Evolutionary conservation across 306 rosid genomes (phyloP), one percentile per base, ranked within the genome.

Genomic region (Hippophae tibetana): DNA sequence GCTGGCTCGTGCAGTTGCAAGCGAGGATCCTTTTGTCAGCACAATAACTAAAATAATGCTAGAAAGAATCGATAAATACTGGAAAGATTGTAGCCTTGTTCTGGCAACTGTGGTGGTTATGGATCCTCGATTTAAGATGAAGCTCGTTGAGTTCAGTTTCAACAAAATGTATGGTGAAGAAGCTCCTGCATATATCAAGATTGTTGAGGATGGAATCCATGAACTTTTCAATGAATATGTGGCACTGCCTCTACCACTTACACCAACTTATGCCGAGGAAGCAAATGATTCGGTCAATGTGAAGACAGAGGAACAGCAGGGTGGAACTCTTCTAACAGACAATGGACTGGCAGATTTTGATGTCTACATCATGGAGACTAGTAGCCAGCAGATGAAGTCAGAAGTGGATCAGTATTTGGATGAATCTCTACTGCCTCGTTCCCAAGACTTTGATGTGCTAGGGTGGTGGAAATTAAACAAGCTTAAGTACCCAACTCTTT

Each of bases 101-200:
- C 77, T 87, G 81, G 96, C 99, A 13, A 64, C 84, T 54, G 96
- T 93, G 0, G 98, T 92, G 47, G 96, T 83, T 13, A 82, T 92
- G 95, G 96, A 92, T 78, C 98, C 98, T 54, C 82, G 98, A 54
- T 87, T 92, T 76, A 92, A 92, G 84, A 85, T 88, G 96, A 87
- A 87, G 86, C 87, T 92, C 64, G 93, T 92, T 23, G 96, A 92
- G 83, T 92, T 87, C 52, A 85, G 96, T 78, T 92, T 92, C 86
- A 72, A 92, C 46, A 85, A 82, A 75, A 66, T 88, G 54, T 83
- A 77, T 42, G 89, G 88, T 5, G 96, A 92, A 8, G 93, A 85
- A 52, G 82, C 98, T 54, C 81, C 77, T n/a, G 52, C 56, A 8
- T 78, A 54, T 74, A 77, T 88, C 69, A 87, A 75, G 89, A 72